phyloP scores from a whole-genome alignment of 257 asterid genomes.

The Osmanthus fragrans region DNA sequence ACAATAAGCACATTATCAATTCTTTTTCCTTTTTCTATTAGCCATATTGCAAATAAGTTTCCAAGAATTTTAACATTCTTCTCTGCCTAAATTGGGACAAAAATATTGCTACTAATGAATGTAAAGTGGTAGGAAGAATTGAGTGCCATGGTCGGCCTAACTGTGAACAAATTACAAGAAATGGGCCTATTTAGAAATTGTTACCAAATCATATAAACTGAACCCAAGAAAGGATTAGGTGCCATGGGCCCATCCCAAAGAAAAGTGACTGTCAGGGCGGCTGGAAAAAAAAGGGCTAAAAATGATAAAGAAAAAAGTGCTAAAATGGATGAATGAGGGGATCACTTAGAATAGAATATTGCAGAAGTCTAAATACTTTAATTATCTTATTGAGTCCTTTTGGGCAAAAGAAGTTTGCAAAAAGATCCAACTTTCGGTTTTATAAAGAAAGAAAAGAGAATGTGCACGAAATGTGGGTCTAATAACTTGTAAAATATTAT shows the following conservation, averaged over 20 bases:
- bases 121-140: constrained; percentile 11
- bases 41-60: neutral
- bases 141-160: constrained; percentile 13
- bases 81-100: neutral
- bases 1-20: too few relatives aligned
- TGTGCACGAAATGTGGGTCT: neutral
- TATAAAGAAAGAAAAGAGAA: neutral
- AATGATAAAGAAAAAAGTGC: neutral
- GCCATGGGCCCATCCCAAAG: neutral
- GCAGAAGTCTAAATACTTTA: neutral
- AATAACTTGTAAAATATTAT: neutral
- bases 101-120: neutral
- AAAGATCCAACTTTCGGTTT: neutral
- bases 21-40: neutral
- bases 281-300: neutral
- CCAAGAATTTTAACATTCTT: neutral
- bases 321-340: neutral
- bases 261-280: neutral
- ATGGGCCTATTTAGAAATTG: neutral
- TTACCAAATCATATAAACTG: neutral
- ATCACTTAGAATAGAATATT: neutral
- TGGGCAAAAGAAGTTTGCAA: neutral
- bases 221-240: neutral
- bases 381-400: neutral
- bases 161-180: constrained; percentile 13